Evolutionary conservation across 2,329 filamentous ascomycete species (phyloP).

Genomic region (Aspergillus sp.): DNA sequence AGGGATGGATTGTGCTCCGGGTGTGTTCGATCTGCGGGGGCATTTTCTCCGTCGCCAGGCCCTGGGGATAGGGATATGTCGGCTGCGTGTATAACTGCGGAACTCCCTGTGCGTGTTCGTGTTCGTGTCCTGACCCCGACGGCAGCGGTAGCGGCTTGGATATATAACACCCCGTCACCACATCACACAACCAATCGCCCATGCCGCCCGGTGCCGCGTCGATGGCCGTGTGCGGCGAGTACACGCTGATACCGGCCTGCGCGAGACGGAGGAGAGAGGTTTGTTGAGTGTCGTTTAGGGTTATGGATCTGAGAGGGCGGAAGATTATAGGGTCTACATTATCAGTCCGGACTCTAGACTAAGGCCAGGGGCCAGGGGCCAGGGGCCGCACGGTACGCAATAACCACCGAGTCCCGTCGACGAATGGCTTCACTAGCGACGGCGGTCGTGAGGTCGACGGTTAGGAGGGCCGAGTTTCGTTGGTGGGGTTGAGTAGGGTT

Average conservation of each 20-base stretch:
- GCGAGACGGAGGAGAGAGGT: slow-evolving; percentile 72
- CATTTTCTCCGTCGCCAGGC: slow-evolving; percentile 11
- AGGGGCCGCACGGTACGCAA: slow-evolving; percentile 68
- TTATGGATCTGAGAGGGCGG: slow-evolving; percentile 80
- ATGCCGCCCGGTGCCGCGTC: slow-evolving; percentile 79
- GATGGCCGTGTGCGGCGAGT: slow-evolving; percentile 90
- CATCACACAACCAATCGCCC: slow-evolving; percentile 88
- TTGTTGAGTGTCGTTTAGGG: slow-evolving; percentile 77
- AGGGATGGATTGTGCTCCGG: slow-evolving; percentile 48
- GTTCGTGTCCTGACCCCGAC: slow-evolving; percentile 1
- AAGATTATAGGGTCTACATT: slow-evolving; percentile 87
- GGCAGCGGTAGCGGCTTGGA: slow-evolving; percentile 2
- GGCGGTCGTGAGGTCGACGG: slow-evolving; percentile 80
- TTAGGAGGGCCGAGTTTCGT: slow-evolving; percentile 64
- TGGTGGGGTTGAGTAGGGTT: slow-evolving; percentile 47
- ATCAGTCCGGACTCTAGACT: neutral
- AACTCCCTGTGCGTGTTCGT: neutral
- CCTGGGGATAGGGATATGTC: slow-evolving; percentile 27
- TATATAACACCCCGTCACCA: slow-evolving; percentile 53
- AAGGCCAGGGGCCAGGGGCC: neutral
- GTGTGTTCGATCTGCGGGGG: slow-evolving; percentile 41
- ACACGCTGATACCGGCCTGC: slow-evolving; percentile 84
- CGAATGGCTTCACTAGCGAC: slow-evolving; percentile 86
- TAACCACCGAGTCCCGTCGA: slow-evolving; percentile 65
- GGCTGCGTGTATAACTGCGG: slow-evolving; percentile 33